A percentile compares a stretch with the other conserved stretches of the same genome.
These are phyloP conservation scores for Papiliotrema fonsecae DNA, from an alignment of 1,284 basidiomycete species.

Conservation along the genomic window DNA sequence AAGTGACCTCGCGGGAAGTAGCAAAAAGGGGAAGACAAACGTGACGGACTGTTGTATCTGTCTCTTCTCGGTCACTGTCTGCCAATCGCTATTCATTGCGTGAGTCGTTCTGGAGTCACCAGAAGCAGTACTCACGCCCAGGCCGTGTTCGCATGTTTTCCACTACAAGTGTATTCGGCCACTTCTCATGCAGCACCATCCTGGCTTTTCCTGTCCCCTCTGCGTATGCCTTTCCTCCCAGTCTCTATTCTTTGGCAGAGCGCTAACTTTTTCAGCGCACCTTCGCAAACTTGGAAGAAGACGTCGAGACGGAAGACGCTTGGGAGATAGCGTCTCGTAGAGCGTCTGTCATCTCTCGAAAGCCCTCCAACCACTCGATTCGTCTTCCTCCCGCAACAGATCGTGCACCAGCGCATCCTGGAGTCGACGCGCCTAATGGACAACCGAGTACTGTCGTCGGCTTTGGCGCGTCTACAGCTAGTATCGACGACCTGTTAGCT, in stretches of 20 bases:
- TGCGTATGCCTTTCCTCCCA: no score
- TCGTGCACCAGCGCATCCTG: background rate
- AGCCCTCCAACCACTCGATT: constrained; percentile 37
- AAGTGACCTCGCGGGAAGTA: constrained; percentile 28
- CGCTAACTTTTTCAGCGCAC: constrained; percentile 60
- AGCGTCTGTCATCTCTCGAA: constrained; percentile 37
- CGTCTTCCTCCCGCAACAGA: constrained; percentile 12
- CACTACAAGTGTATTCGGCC: constrained; percentile 98
- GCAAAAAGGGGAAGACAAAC: constrained; percentile 33
- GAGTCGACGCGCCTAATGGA: constrained; percentile 11
- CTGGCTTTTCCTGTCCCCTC: constrained; percentile 91
- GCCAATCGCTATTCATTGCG: constrained; percentile 94
- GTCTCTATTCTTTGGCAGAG: no score
- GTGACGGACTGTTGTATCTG: constrained; percentile 93
- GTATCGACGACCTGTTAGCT: constrained; percentile 23
- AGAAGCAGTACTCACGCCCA: constrained; percentile 19
- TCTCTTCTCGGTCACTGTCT: constrained; percentile 90
- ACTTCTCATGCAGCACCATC: constrained; percentile 77
- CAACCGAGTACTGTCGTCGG: constrained; percentile 17
- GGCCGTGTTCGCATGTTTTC: constrained; percentile 92
- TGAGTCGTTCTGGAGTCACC: constrained; percentile 18
- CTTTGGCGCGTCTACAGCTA: constrained; percentile 12
- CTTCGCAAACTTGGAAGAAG: constrained; percentile 91
- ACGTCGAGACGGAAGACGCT: constrained; percentile 72
- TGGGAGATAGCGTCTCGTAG: constrained; percentile 46